Evolutionary conservation across 2,329 filamentous ascomycete species (phyloP), one percentile per base, ranked within the genome.

Genomic region (Cladosporium cucumerinum): DNA sequence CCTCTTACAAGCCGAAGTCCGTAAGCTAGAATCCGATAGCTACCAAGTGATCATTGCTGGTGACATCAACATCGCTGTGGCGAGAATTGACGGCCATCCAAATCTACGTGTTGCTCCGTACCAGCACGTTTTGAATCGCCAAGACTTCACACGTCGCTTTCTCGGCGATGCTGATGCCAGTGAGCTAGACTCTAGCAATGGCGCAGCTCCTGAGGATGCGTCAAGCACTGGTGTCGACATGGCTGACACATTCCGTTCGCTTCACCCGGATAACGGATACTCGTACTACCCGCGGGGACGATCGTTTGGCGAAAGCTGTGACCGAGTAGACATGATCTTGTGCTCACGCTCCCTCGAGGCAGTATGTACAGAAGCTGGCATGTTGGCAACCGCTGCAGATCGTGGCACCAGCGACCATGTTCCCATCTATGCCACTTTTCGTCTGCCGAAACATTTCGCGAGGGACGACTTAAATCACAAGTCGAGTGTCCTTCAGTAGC

Each of bases 361-460:
- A 5, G 69, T 72, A 58, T 65, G 82, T 5, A 70, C 64, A 16
- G 72, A 69, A 16, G 77, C 76, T 54, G 79, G 77, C 4, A 81
- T 82, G 18, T 72, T 78, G 64, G 79, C 80, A 30, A 79, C 72
- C 26, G 67, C 75, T 18, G 70, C 66, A 66, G 83, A 85, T 66
- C 75, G 84, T 46, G 82, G 82, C 0, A 77, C 79, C 2, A 85
- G 83, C 71, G 83, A 86, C 73, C 83, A 85, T 75, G 82, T 83
- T 18, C 83, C 84, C 0, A 70, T 86, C 6, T 83, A 78, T 77
- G 78, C 21, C 73, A 63, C 36, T 5, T 72, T 72, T 46, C 6
- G 39, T 23, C 12, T 54, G 8, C 7, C 28, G 18, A 32, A 11
- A 2, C n/a, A 46, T 46, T n/a, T 46, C n/a, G n/a, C 8, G 2